Base-by-base conservation (phyloP, 441 rosid genomes). In the Adansonia rubrostipa region DNA sequence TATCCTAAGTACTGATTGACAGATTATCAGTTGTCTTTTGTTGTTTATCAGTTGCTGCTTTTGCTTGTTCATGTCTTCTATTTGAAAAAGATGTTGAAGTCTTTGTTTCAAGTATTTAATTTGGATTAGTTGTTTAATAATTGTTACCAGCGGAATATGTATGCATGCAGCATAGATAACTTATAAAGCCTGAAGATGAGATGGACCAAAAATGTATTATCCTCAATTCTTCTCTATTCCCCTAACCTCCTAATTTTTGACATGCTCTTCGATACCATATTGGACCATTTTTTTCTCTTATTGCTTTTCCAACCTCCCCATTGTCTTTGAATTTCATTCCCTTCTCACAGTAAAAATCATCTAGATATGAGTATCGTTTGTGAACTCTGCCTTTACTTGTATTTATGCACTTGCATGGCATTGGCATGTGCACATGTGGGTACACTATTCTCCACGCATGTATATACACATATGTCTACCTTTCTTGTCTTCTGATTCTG, bases 401-500 rank as follows among this genome's bases (percentile, higher is more conserved):
- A 3, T 19, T 60, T 50, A 61, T 53, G 24, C 6, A 72, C 50
- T 36, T 33, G 48, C 58, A 24, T 48, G 42, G 50, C 19, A 2
- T 50, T 13, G 22, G n/a, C 48, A n/a, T 33, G 47, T 54, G 62
- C 50, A 72, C 33, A 71, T 54, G n/a, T 72, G 5, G 47, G 48
- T 36, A 53, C 17, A 48, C 40, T 28, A 51, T 54, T 53, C 15
- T 51, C 61, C 44, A 51, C 56, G 63, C 63, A 54, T 54, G 63
- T 24, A 10, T 11, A 28, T 51, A 50, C 40, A 22, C 28, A 45
- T 24, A 19, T 15, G 51, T 61, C 22, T 45, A 3, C 36, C 28
- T 79, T 62, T 53, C 33, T 61, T 74, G 77, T 74, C 79, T 75
- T 81, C 77, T 84, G 65, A 48, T 73, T 71, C 76, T 79, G 75